Base-by-base conservation (phyloP, 176 grass and related monocot species). In the Alopecurus myosuroides region DNA sequence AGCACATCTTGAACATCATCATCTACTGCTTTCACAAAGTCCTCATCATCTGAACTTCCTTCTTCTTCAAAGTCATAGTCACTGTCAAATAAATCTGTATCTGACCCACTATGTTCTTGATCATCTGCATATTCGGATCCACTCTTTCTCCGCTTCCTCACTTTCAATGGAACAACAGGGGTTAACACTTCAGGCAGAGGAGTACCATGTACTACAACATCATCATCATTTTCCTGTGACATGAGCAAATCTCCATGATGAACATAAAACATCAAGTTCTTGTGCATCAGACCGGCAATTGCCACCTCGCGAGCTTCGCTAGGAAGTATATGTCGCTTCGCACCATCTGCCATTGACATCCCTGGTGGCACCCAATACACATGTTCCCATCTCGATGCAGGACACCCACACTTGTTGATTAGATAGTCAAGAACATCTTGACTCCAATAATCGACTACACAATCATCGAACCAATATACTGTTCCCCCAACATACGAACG, bases 311-410 rank as follows among this genome's bases (percentile, higher is more conserved):
- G 2, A 4, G 13, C 45, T 15, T 46, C 3, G 0, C 2, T 46
- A 4, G 3, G 0, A 0, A 2, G 15, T 14, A 46, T 3, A 0
- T 14, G 11, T 0, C 0, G 45, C 12, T 46, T 46, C 45, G 15
- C 14, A 46, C 13, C 45, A 46, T 46, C 11, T 49, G 0, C 15
- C 6, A 49, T 3, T 49, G 15, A 18, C 14, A 18, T 49, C 15
- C 14, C 46, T 17, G 46, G 46, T 4, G 5, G 46, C 15, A 49
- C 4, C 15, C 46, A 49, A 3, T 51, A 51, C 17, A 51, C 49
- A 2, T 51, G 1, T 7, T 52, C 10, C 41, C 41, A 42, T 11
- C 10, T 20, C 2, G 18, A 20, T 52, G 5, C 5, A 52, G 18
- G 5, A 22, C 6, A 52, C 0, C 50, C 6, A 7, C 18, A 52